Base-by-base conservation (phyloP, 2,329 filamentous ascomycete genomes). In the Aureobasidium lini region DNA sequence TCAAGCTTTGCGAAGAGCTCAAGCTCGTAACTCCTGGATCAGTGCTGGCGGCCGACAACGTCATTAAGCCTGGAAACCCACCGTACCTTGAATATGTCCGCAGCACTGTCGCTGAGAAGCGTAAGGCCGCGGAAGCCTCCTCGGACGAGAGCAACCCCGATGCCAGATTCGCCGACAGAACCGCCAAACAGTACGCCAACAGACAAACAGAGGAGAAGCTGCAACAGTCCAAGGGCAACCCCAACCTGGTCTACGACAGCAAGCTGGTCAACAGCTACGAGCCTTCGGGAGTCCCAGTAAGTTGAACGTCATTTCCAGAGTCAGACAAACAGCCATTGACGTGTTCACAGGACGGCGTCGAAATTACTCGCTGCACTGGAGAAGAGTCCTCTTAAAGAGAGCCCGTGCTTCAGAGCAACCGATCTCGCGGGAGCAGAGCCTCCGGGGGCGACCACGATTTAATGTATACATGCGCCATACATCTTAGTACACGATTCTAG, bases 1-100 rank as follows among this genome's bases (percentile, higher is more conserved):
- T 93, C 62, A 90, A 90, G 73, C 79, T 91, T 0, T 89, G 86
- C 68, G 89, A 94, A 73, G 79, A 87, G 40, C 74, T 92, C 5
- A 80, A 79, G 0, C 70, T 93, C 37, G 76, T 94, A 3, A 76
- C 75, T 0, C 77, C 80, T 0, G 88, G 88, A 0, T 81, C 81
- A 0, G 79, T 88, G 0, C 72, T 88, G 18, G 84, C 81, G 0
- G 87, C 86, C 1, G 86, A 90, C 67, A 90, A 90, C 67, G 81
- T 89, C 56, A 82, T 89, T 66, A 83, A 83, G 67, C 86, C 86
- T 1, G 87, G 86, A 1, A 89, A 88, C 64, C 86, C 86, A 4
- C 81, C 81, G 1, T 89, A 89, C 66, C 72, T 88, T 48, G 81
- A 85, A 65, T 91, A 90, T 64, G 86, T 91, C 47, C 76, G 86